Evolutionary conservation across 371 early-diverging fungal species (phyloP).

Genomic region (Syncephalastrum sp.): DNA sequence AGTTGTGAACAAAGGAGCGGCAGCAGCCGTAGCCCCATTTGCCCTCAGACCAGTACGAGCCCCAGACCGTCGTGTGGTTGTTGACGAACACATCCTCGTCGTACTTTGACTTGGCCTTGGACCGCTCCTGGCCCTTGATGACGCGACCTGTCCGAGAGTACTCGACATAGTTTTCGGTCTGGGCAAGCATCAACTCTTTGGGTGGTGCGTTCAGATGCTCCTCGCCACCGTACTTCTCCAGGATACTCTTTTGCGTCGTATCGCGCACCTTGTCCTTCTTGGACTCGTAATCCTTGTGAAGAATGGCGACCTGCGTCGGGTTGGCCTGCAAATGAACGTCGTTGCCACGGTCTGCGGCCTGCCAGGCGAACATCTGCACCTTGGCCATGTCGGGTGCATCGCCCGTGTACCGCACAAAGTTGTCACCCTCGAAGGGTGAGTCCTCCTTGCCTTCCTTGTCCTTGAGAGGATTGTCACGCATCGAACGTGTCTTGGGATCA

Average conservation of each 20-base stretch:
- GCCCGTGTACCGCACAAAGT: slow-evolving; percentile 88
- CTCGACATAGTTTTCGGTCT: slow-evolving; percentile 93
- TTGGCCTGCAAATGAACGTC: slow-evolving; percentile 90
- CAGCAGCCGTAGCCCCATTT: slow-evolving; percentile 97
- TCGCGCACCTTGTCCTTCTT: slow-evolving; percentile 82
- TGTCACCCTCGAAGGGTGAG: slow-evolving; percentile 82
- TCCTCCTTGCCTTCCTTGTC: slow-evolving; percentile 58
- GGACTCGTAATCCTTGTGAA: slow-evolving; percentile 82
- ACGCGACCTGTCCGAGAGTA: slow-evolving; percentile 93
- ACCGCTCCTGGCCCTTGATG: slow-evolving; percentile 81
- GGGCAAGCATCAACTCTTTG: slow-evolving; percentile 82
- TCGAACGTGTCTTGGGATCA: slow-evolving; percentile 97
- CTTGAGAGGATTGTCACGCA: slow-evolving; percentile 93
- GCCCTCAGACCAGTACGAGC: slow-evolving; percentile 94
- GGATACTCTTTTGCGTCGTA: slow-evolving; percentile 68
- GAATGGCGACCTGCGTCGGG: slow-evolving; percentile 90
- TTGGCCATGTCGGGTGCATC: slow-evolving; percentile 80
- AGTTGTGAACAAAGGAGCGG: slow-evolving; percentile 66
- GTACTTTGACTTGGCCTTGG: slow-evolving; percentile 79
- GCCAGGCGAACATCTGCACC: slow-evolving; percentile 92
- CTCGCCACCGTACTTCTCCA: slow-evolving; percentile 92
- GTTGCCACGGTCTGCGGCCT: slow-evolving; percentile 82
- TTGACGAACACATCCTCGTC: slow-evolving; percentile 84
- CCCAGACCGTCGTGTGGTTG: slow-evolving; percentile 93
- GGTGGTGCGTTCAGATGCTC: slow-evolving; percentile 91